These are phyloP conservation scores for Leucosporidium scottii DNA, from an alignment of 768 basidiomycete genomes.

Conservation along the genomic window DNA sequence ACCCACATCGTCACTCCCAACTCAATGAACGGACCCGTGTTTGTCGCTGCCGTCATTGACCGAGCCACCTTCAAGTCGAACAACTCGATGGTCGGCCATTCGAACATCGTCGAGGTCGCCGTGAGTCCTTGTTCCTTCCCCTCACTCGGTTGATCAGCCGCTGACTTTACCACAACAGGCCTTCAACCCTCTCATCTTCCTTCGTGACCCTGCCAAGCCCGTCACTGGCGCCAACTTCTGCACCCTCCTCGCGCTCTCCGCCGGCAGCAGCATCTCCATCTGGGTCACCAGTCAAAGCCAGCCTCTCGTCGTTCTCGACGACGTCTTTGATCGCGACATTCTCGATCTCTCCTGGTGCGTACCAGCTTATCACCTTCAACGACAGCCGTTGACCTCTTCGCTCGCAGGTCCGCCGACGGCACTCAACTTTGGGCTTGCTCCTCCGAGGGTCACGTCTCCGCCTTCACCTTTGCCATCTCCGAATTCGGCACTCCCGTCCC, in stretches of 20 bases:
- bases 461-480: constrained; percentile 63
- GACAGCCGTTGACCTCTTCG: background rate
- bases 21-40: constrained; percentile 94
- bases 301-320: constrained; percentile 84
- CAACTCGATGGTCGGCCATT: constrained; percentile 91
- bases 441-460: constrained; percentile 88
- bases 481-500: constrained; percentile 41
- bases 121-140: constrained; percentile 7
- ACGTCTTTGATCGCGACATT: constrained; percentile 88
- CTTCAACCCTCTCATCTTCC: constrained; percentile 91
- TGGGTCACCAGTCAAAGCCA: constrained; percentile 92
- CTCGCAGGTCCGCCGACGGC: constrained; percentile 79
- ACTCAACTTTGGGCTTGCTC: constrained; percentile 87
- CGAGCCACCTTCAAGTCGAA: constrained; percentile 76
- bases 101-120: constrained; percentile 67
- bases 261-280: constrained; percentile 85
- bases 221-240: constrained; percentile 60
- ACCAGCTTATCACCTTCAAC: background rate
- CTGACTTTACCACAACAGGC: constrained; percentile 47
- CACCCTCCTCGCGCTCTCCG: constrained; percentile 85
- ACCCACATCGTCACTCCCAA: constrained; percentile 96
- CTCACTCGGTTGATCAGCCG: background rate
- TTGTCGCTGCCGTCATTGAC: constrained; percentile 92
- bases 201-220: constrained; percentile 57
- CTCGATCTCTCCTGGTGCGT: constrained; percentile 90